These are phyloP conservation scores for Fraxinus greggii DNA, from an alignment of 305 asterid species.

Conservation along the genomic window DNA sequence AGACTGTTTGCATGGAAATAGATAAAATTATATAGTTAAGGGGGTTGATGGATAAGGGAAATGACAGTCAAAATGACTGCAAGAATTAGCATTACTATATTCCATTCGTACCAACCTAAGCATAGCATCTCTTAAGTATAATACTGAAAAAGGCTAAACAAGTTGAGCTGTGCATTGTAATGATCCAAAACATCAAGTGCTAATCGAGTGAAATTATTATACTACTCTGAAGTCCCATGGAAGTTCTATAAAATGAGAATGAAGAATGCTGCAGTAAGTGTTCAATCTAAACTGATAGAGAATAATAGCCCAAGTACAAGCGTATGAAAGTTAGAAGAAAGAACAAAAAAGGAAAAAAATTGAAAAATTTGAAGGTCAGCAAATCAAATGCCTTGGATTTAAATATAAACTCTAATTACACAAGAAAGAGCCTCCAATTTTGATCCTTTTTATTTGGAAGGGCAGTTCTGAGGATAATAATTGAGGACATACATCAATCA, in stretches of 20 bases:
- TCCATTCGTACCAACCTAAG: not conserved
- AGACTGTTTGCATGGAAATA: not conserved
- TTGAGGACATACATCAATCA: not conserved
- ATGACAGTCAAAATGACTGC: not conserved
- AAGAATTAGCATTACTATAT: not conserved
- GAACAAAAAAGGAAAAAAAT: not conserved
- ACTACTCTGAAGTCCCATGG: not conserved
- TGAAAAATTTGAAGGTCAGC: not conserved
- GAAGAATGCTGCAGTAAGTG: not conserved
- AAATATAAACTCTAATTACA: not conserved
- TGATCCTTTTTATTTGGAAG: not conserved
- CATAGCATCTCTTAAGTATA: not conserved
- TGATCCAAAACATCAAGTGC: not conserved
- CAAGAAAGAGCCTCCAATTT: not conserved
- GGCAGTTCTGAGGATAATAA: not conserved
- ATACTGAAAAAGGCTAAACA: not conserved
- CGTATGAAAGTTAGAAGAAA: not conserved
- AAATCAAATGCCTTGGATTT: not conserved
- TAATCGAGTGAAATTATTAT: not conserved
- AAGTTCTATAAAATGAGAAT: not conserved
- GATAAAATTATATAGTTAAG: not conserved
- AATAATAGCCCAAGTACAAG: not conserved
- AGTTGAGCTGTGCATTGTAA: not conserved
- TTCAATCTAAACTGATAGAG: not conserved
- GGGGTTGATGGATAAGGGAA: not conserved